Percentiles rank a stretch among this genome's conserved stretches.
phyloP scores from a whole-genome alignment of 108 stramenopile species.

The Cyclotella atomus region DNA sequence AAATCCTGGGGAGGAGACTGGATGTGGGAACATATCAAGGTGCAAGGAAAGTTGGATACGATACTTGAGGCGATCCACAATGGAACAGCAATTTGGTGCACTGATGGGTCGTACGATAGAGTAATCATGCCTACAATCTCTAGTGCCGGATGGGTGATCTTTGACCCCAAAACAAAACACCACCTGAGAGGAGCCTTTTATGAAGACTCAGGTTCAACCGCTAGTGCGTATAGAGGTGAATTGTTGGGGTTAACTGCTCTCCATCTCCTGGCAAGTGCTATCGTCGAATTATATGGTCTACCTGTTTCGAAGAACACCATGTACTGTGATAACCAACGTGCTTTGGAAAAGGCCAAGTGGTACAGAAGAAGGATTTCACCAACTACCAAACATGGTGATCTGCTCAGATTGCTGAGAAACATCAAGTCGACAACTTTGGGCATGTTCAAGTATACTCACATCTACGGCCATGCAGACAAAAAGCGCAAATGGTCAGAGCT shows the following conservation, averaged over 20 bases:
- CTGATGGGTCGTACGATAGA: background rate
- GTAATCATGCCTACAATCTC: background rate
- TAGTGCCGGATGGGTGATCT: slow-evolving; percentile 4
- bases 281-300: background rate
- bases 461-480: background rate
- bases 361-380: background rate
- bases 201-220: background rate
- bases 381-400: background rate
- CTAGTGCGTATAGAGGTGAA: background rate
- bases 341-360: background rate
- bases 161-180: background rate
- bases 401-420: background rate
- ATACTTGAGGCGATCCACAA: background rate
- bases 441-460: background rate
- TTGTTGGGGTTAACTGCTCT: background rate
- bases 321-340: background rate
- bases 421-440: background rate
- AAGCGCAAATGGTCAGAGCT: background rate
- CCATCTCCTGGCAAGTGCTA: background rate
- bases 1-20: background rate
- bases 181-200: background rate
- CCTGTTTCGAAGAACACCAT: background rate
- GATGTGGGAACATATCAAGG: background rate
- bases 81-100: background rate
- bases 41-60: background rate